phyloP scores from a whole-genome alignment of 208 protist species.

The Phytomonas francai region DNA sequence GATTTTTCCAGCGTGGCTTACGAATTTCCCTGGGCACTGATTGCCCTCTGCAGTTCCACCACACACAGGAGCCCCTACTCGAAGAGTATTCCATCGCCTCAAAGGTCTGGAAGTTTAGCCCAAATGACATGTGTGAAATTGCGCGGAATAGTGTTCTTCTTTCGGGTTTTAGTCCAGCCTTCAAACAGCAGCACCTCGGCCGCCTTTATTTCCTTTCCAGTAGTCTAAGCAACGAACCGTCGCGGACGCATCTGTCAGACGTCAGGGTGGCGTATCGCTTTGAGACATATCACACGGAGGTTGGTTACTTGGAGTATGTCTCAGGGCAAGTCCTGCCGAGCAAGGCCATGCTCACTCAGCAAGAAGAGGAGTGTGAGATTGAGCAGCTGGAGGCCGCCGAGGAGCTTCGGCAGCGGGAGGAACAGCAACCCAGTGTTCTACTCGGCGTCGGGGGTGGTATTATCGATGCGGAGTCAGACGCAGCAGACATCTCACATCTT shows the following conservation, averaged over 20 bases:
- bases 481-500: conserved; percentile 56
- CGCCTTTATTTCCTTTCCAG: conserved; percentile 83
- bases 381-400: conserved; percentile 9
- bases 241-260: conserved; percentile 77
- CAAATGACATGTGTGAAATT: conserved; percentile 91
- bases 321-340: conserved; percentile 57
- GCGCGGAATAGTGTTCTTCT: conserved; percentile 85
- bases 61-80: conserved; percentile 92
- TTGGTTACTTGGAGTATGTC: conserved; percentile 78
- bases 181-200: conserved; percentile 83
- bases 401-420: conserved; percentile 4
- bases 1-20: conserved; percentile 93
- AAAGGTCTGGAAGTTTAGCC: conserved; percentile 89
- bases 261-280: conserved; percentile 86
- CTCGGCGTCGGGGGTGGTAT: conserved; percentile 18
- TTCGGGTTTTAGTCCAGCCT: conserved; percentile 70
- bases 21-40: conserved; percentile 97
- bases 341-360: conserved; percentile 59
- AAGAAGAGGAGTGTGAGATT: conserved; percentile 34
- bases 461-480: conserved; percentile 68
- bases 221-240: conserved; percentile 79
- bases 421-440: conserved; percentile 19
- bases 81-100: conserved; percentile 92
- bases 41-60: conserved; percentile 94
- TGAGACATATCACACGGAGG: conserved; percentile 87